Conservation (phyloP, 2,329 filamentous ascomycete genomes). For the Drechslera avenae region DNA sequence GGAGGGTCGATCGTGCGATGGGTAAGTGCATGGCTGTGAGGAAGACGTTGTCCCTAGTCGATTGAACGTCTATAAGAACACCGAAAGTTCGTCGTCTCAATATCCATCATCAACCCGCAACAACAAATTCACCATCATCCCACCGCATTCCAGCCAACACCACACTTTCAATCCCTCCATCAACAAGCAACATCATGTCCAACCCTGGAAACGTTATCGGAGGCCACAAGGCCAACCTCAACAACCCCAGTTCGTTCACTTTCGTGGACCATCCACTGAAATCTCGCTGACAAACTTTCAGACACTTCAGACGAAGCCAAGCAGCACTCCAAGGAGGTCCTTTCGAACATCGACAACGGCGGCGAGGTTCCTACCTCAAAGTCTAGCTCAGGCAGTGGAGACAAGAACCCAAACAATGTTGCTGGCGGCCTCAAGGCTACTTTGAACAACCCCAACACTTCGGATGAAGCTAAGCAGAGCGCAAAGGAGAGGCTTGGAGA, state of each 20-base stretch:
- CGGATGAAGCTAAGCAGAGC: slow-evolving; percentile 61
- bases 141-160: neutral
- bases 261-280: no score
- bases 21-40: neutral
- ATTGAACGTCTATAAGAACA: slow-evolving; percentile 6
- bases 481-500: slow-evolving; percentile 59
- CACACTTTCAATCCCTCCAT: neutral
- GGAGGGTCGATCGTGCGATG: slow-evolving; percentile 4
- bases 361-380: slow-evolving; percentile 40
- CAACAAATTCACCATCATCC: neutral
- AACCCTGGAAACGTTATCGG: slow-evolving; percentile 59
- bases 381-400: slow-evolving; percentile 20
- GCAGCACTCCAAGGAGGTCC: slow-evolving; percentile 59
- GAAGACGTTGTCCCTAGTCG: neutral
- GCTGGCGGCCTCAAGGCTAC: slow-evolving; percentile 46
- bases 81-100: neutral
- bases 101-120: neutral
- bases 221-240: slow-evolving; percentile 65
- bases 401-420: slow-evolving; percentile 63
- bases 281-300: slow-evolving; percentile 9
- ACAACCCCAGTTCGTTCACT: slow-evolving; percentile 55
- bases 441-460: slow-evolving; percentile 62
- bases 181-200: slow-evolving; percentile 44
- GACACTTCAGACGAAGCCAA: slow-evolving; percentile 61
- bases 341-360: slow-evolving; percentile 58